phyloP scores from a whole-genome alignment of 2,329 filamentous ascomycete species.

The Fonsecaea nubica region DNA sequence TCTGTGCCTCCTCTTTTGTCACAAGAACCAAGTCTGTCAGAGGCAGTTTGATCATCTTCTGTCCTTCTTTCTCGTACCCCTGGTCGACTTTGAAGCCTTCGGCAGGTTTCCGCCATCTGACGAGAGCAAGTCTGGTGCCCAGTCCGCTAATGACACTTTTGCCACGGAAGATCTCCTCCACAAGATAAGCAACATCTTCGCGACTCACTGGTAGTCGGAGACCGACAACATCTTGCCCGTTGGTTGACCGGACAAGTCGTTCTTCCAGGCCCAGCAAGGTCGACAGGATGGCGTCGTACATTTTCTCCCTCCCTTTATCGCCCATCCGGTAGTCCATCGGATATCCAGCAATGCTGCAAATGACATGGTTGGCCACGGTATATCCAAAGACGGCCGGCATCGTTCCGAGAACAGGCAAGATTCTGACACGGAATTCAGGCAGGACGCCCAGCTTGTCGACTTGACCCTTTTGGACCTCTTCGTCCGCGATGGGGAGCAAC shows the following conservation, averaged over 20 bases:
- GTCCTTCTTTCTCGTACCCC: constrained; percentile 65
- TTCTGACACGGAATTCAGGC: constrained; percentile 92
- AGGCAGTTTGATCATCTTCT: constrained; percentile 74
- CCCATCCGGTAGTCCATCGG: constrained; percentile 79
- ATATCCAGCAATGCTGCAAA: constrained; percentile 80
- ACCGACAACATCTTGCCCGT: constrained; percentile 64
- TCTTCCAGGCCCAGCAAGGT: constrained; percentile 80
- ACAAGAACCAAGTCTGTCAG: constrained; percentile 81
- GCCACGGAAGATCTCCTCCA: constrained; percentile 87
- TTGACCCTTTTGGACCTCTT: constrained; percentile 83
- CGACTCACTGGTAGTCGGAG: constrained; percentile 78
- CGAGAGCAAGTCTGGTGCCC: constrained; percentile 77
- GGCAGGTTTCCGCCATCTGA: constrained; percentile 76
- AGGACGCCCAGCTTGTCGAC: constrained; percentile 87
- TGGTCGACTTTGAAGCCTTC: constrained; percentile 67
- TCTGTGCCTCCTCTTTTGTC: constrained; percentile 83
- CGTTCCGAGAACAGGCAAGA: constrained; percentile 90
- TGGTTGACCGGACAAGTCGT: constrained; percentile 65
- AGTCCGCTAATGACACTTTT: constrained; percentile 84
- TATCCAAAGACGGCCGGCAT: constrained; percentile 98
- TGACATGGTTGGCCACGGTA: constrained; percentile 88
- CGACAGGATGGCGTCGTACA: constrained; percentile 84
- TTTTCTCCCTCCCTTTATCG: constrained; percentile 83
- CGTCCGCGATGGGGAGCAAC: constrained; percentile 82
- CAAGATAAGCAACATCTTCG: constrained; percentile 83